Evolutionary conservation across 768 basidiomycete genomes (phyloP), one percentile per base, ranked within the genome.

Genomic region (Russula sp.): DNA sequence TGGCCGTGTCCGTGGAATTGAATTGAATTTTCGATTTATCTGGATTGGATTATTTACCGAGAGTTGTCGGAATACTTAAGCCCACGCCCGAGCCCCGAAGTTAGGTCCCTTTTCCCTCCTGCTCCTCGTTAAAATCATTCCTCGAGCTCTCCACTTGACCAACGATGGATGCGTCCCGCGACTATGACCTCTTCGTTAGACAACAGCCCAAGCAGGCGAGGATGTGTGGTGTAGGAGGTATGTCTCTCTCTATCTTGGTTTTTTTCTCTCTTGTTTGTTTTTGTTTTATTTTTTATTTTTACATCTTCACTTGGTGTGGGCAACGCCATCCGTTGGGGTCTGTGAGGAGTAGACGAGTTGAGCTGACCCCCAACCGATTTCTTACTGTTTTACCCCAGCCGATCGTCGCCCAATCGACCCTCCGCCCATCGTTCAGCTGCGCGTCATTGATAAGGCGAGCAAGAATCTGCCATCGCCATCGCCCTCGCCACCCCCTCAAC

Each of bases 381-480:
- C 45, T 45, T 20, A 6, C 40, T 2, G 2, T 16, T 44, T 45
- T 45, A 10, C 44, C 31, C 31, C 76, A 89, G 94, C 92, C 59
- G 95, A 96, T 80, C 83, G 94, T n/a, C 82, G 94, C 42, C 94
- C 95, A 2, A 94, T 98, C 72, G 94, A 98, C 78, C 95, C 95
- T 0, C 94, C 94, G 1, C 94, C 95, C 18, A 94, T 98, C 76
- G 86, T 98, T n/a, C 93, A 96, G 74, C 84, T 98, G 8, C 86
- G 89, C 59, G 91, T 97, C 59, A 79, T 91, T 68, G 89, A 94
- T 75, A 86, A 84, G 9, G 69, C 76, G 32, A 71, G 73, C 37
- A 76, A 72, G 34, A 71, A 71, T 31, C 18, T 66, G 1, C 66
- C 69, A 32, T 69, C 64, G 31, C 59, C 68, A 11, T 66, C 66